A percentile compares a stretch with the other conserved stretches of the same genome.
phyloP scores from a whole-genome alignment of 2,329 filamentous ascomycete species.

The Alternaria novae-zelandiae region DNA sequence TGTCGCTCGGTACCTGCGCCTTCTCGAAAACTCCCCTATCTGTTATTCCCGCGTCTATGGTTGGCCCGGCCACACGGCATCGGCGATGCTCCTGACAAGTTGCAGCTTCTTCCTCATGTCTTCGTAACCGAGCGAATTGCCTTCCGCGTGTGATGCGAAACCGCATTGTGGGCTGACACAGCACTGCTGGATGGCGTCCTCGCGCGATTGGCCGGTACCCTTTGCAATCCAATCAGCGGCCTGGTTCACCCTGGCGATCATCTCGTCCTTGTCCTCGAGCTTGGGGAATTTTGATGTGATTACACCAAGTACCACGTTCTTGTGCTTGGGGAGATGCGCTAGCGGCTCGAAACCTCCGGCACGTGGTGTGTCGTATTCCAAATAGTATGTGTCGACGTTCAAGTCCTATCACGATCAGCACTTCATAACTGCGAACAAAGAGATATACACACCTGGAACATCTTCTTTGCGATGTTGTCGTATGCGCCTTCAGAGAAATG shows the following conservation, averaged over 20 bases:
- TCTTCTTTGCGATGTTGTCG: slow-evolving; percentile 54
- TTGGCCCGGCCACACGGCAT: slow-evolving; percentile 72
- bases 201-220: slow-evolving; percentile 67
- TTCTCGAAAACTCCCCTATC: neutral
- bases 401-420: slow-evolving; percentile 36
- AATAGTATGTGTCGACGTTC: slow-evolving; percentile 50
- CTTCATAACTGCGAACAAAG: too few relatives aligned
- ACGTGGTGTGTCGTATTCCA: slow-evolving; percentile 56
- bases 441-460: slow-evolving; percentile 42
- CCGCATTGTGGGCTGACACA: slow-evolving; percentile 48
- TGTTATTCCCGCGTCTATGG: slow-evolving; percentile 35
- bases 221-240: slow-evolving; percentile 72
- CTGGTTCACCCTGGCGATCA: slow-evolving; percentile 54
- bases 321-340: slow-evolving; percentile 52
- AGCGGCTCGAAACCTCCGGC: slow-evolving; percentile 57
- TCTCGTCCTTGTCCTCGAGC: slow-evolving; percentile 55
- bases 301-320: slow-evolving; percentile 56
- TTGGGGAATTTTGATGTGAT: slow-evolving; percentile 56
- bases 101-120: slow-evolving; percentile 77
- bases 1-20: neutral
- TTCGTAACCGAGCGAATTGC: slow-evolving; percentile 71
- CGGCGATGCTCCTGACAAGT: slow-evolving; percentile 73
- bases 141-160: slow-evolving; percentile 72
- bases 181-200: slow-evolving; percentile 73
- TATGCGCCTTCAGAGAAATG: slow-evolving; percentile 58